A percentile compares a stretch with the other conserved stretches of the same genome.
Conservation (phyloP, 1,284 basidiomycete species). For the Chiua sp. region DNA sequence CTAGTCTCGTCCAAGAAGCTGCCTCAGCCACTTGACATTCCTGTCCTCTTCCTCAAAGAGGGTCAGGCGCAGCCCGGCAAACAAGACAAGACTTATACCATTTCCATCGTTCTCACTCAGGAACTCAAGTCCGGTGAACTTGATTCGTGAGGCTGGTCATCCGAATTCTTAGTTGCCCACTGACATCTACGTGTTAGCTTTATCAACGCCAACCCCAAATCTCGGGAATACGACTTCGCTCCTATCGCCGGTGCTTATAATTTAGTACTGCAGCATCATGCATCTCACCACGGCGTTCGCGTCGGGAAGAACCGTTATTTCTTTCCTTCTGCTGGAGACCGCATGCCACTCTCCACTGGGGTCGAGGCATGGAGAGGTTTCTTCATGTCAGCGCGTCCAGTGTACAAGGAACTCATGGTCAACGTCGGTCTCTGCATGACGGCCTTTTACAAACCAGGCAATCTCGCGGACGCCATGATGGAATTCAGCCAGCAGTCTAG, state of each 20-base stretch:
- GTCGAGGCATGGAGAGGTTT: constrained; percentile 69
- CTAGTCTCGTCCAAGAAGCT: constrained; percentile 61
- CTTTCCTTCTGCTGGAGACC: constrained; percentile 44
- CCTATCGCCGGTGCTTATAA: constrained; percentile 69
- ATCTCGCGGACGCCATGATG: constrained; percentile 59
- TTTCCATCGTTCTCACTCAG: constrained; percentile 54
- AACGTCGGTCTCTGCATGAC: constrained; percentile 79
- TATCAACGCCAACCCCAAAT: constrained; percentile 49
- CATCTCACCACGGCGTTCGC: constrained; percentile 56
- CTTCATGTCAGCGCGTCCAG: constrained; percentile 67
- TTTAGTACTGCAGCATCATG: constrained; percentile 64
- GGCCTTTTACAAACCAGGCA: constrained; percentile 69
- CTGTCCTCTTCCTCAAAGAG: constrained; percentile 59
- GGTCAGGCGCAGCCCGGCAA: constrained; percentile 49
- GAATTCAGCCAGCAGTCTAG: constrained; percentile 48
- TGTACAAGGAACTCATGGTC: constrained; percentile 70
- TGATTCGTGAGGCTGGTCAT: constrained; percentile 49
- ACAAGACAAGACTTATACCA: constrained; percentile 53
- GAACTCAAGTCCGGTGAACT: constrained; percentile 52
- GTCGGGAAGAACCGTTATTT: constrained; percentile 70
- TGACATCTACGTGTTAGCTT: constrained; percentile 45
- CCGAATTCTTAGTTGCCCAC: neutral
- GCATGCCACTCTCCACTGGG: constrained; percentile 47
- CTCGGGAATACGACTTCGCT: constrained; percentile 50
- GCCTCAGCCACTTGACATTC: constrained; percentile 58